Conservation (phyloP, 1,139 yeast species). For the Debaryomyces sp. region DNA sequence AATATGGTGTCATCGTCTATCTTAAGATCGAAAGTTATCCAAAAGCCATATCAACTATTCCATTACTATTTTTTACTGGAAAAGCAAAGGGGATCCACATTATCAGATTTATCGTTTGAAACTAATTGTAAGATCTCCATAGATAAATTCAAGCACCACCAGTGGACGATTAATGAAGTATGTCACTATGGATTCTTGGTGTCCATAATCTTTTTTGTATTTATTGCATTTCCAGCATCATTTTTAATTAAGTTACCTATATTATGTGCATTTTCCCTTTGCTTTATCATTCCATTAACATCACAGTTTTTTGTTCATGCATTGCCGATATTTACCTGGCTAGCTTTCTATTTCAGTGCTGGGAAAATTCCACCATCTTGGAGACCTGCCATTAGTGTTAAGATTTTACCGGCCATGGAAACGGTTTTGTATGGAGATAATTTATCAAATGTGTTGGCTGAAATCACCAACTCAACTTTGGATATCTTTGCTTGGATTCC, state of each 20-base stretch:
- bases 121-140: conserved; percentile 57
- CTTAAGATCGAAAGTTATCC: conserved; percentile 38
- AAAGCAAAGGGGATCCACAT: conserved; percentile 54
- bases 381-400: conserved; percentile 90
- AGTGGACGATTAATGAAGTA: conserved; percentile 49
- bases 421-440: conserved; percentile 94
- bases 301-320: conserved; percentile 86
- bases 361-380: conserved; percentile 74
- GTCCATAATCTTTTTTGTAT: conserved; percentile 53
- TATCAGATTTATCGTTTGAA: conserved; percentile 62
- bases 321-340: conserved; percentile 87
- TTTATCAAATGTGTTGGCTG: conserved; percentile 82
- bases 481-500: conserved; percentile 96
- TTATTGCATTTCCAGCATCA: conserved; percentile 55
- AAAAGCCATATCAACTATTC: conserved; percentile 48
- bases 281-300: conserved; percentile 71
- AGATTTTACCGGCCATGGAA: conserved; percentile 91
- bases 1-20: conserved; percentile 19
- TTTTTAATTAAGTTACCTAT: conserved; percentile 49
- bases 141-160: conserved; percentile 49
- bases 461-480: conserved; percentile 63
- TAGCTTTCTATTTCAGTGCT: conserved; percentile 78
- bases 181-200: conserved; percentile 55
- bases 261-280: conserved; percentile 33
- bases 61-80: conserved; percentile 60